phyloP scores from a whole-genome alignment of 108 stramenopile genomes.

The Pseudonitzschia pungens region DNA sequence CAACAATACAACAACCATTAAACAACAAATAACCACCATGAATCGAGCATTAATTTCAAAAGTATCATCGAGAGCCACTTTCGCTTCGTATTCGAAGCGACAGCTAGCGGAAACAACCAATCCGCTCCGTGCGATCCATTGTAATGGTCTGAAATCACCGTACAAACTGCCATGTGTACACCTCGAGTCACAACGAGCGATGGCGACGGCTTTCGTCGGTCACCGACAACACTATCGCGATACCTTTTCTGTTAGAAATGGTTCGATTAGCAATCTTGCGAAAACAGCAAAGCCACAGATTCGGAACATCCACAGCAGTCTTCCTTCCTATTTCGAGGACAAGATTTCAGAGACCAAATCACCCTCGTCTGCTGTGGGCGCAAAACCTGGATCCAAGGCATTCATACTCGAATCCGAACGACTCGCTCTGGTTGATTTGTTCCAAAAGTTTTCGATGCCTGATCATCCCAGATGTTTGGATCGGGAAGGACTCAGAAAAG shows the following conservation, averaged over 20 bases:
- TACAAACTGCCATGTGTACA: background rate
- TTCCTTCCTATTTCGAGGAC: background rate
- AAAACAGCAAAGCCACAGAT: background rate
- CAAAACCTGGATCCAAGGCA: constrained; percentile 52
- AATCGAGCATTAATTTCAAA: background rate
- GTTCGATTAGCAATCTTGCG: background rate
- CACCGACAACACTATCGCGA: background rate
- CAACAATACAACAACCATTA: no score
- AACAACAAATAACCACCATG: background rate
- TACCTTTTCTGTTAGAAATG: background rate
- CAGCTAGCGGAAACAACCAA: background rate
- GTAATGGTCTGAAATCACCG: background rate
- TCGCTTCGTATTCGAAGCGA: background rate
- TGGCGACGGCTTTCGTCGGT: background rate
- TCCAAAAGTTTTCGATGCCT: constrained; percentile 41
- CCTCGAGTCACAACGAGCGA: background rate
- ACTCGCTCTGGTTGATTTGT: constrained; percentile 64
- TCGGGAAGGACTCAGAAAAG: constrained; percentile 49
- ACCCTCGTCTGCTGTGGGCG: background rate
- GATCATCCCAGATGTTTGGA: constrained; percentile 38
- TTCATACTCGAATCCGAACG: constrained; percentile 66
- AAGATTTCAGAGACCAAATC: background rate
- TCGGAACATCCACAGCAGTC: background rate
- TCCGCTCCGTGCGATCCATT: no score
- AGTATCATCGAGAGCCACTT: background rate